Base-by-base conservation (phyloP, 495 filamentous ascomycete genomes). In the Trichoderma reesei region DNA sequence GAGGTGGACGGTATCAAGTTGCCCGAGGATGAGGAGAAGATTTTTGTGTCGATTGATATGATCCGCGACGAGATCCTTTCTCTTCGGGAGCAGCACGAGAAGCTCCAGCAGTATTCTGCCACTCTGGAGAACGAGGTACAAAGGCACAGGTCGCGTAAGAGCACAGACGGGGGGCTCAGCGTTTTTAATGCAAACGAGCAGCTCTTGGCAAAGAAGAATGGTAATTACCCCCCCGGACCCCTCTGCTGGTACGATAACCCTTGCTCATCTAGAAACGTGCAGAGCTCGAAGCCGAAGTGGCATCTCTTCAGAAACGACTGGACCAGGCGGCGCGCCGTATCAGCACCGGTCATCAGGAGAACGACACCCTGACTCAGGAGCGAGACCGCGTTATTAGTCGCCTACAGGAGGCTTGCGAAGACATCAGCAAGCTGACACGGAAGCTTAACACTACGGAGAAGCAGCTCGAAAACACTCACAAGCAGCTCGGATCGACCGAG, bases 41-140 rank as follows among this genome's bases (percentile, higher is more conserved):
- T 82, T 38, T 80, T 82, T 62, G 78, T 80, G 34, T 79, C 78
- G 11, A 69, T 80, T 71, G 79, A 82, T 79, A 82, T 80, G 78
- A 79, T 82, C 77, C 78, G 76, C 61, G 76, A 80, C 38, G 79
- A 82, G 64, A 75, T 82, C 61, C 69, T 75, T 60, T 73, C 77
- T 62, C 69, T 80, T 59, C 77, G 79, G 61, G 78, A 82, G 51
- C 79, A 82, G 65, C 76, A 80, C 60, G 78, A 79, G 20, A 69
- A 79, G 64, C 71, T 82, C 9, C 75, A 80, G 60, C 73, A 74
- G 56, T 78, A 82, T 64, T 77, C 78, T 0, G 77, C 78, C 65
- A 77, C 75, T 59, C 72, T 82, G 10, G 77, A 80, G 65, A 69
- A 76, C 11, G 75, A 80, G 63, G 72, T 82, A 16, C 69, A 73